Evolutionary conservation across 345 rosid genomes (phyloP).

Genomic region (Pistacia vera): DNA sequence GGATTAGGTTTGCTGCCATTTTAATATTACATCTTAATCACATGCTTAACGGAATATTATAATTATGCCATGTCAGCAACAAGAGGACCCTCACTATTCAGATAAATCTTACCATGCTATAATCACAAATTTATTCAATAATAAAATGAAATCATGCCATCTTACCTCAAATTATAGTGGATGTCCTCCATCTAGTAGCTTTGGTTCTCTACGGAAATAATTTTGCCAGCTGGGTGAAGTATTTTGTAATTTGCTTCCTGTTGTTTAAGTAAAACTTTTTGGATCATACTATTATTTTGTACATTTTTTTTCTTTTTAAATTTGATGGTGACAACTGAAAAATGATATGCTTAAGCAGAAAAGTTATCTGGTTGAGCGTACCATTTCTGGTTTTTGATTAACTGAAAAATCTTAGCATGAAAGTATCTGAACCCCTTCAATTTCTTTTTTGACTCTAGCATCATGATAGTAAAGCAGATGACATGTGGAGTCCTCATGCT

Average conservation of each 20-base stretch:
- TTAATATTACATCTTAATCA: background rate
- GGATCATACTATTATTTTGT: background rate
- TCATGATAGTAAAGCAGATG: slow-evolving; percentile 52
- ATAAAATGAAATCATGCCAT: background rate
- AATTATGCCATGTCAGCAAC: background rate
- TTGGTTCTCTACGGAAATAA: background rate
- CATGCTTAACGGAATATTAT: background rate
- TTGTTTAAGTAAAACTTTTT: background rate
- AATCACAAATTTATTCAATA: background rate
- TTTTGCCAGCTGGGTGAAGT: background rate
- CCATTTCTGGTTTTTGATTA: background rate
- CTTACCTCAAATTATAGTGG: background rate
- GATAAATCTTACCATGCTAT: background rate
- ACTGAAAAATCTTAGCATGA: slow-evolving; percentile 8
- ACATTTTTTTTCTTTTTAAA: too few relatives aligned
- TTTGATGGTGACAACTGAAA: too few relatives aligned
- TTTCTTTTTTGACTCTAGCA: slow-evolving; percentile 41
- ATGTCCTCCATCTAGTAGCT: background rate
- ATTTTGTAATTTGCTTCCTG: background rate
- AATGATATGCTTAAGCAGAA: background rate
- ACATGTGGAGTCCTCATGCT: slow-evolving; percentile 36
- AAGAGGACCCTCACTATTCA: background rate
- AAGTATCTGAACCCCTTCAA: slow-evolving; percentile 21
- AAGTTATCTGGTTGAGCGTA: background rate
- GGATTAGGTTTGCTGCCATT: background rate